Evolutionary conservation across 352 stramenopile species (phyloP).

Genomic region (Phytophthora meadii): DNA sequence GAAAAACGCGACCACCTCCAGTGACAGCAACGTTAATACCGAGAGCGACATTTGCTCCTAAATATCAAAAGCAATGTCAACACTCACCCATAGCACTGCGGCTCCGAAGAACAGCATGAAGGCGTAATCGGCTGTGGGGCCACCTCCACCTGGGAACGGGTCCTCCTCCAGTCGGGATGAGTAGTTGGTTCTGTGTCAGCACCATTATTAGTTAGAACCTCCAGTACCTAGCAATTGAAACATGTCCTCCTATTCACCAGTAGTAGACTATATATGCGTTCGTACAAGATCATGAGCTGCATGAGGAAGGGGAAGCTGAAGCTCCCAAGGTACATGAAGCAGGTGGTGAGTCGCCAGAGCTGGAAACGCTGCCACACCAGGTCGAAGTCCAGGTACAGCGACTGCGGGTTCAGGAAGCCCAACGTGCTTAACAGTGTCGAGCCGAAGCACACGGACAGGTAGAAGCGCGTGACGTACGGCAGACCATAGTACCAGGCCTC

Average conservation of each 20-base stretch:
- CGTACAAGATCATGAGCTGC: constrained; percentile 91
- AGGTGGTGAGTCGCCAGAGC: constrained; percentile 89
- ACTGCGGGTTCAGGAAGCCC: constrained; percentile 81
- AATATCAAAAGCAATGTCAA: too few relatives aligned
- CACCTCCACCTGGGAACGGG: constrained; percentile 81
- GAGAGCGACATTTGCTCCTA: neutral
- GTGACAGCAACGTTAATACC: constrained; percentile 10
- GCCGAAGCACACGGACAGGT: constrained; percentile 85
- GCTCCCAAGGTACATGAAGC: constrained; percentile 90
- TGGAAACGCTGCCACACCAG: constrained; percentile 89
- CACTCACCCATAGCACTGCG: constrained; percentile 70
- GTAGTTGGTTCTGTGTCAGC: constrained; percentile 73
- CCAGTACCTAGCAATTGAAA: neutral
- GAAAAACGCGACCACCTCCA: constrained; percentile 82
- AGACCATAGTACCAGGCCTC: constrained; percentile 87
- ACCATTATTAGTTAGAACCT: neutral
- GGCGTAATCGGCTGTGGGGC: constrained; percentile 86
- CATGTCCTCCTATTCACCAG: too few relatives aligned
- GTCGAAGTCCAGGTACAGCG: constrained; percentile 87
- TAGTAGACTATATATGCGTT: neutral
- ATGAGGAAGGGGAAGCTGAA: constrained; percentile 93
- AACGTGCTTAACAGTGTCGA: constrained; percentile 82
- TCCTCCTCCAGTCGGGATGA: constrained; percentile 85
- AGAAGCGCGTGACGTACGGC: constrained; percentile 87
- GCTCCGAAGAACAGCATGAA: constrained; percentile 92